phyloP scores from a whole-genome alignment of 495 filamentous ascomycete species.

The Xylaria scruposa region DNA sequence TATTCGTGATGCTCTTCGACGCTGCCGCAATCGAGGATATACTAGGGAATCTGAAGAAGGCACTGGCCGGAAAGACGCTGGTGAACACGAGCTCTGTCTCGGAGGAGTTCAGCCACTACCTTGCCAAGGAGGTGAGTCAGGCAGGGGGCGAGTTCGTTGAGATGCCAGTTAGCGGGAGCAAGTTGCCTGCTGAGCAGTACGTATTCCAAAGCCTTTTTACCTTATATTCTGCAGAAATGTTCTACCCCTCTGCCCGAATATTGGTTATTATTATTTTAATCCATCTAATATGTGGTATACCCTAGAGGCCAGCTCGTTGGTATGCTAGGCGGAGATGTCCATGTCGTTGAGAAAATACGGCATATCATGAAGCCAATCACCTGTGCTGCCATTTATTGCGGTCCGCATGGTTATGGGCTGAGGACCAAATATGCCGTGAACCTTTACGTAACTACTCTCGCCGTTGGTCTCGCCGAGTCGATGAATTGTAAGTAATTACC shows the following conservation, averaged over 20 bases:
- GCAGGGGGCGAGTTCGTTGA: slow-evolving; percentile 25
- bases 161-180: slow-evolving; percentile 30
- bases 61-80: slow-evolving; percentile 21
- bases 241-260: too few species aligned
- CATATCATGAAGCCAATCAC: slow-evolving; percentile 19
- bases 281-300: too few species aligned
- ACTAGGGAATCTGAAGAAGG: slow-evolving; percentile 15
- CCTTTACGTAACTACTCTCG: slow-evolving; percentile 25
- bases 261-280: too few species aligned
- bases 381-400: slow-evolving; percentile 21
- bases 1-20: slow-evolving; percentile 29
- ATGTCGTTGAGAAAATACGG: neutral
- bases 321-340: slow-evolving; percentile 22
- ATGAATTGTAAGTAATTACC: slow-evolving; percentile 10
- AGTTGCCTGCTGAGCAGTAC: slow-evolving; percentile 21
- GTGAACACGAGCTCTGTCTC: slow-evolving; percentile 28
- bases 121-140: slow-evolving; percentile 5
- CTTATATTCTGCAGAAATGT: too few species aligned
- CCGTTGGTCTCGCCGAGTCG: slow-evolving; percentile 24
- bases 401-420: slow-evolving; percentile 19
- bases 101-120: slow-evolving; percentile 18
- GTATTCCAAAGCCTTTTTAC: too few species aligned
- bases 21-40: slow-evolving; percentile 19
- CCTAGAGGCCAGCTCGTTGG: slow-evolving; percentile 21
- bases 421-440: slow-evolving; percentile 28